Evolutionary conservation across 2,329 filamentous ascomycete genomes (phyloP).

Genomic region (Cadophora luteo-olivacea): DNA sequence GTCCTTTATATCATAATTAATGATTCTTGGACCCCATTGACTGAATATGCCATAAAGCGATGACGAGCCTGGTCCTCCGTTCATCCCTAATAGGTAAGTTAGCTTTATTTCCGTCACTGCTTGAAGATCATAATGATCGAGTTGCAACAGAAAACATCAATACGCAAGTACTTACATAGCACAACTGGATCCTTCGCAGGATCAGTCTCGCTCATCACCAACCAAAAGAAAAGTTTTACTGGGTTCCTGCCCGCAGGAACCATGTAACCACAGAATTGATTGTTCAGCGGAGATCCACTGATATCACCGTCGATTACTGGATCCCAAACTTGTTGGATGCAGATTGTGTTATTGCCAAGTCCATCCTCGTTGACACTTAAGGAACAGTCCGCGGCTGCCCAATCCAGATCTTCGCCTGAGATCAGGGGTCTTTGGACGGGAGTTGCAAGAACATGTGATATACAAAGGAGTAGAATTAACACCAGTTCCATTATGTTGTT

Average conservation of each 20-base stretch:
- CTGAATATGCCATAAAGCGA: conserved; percentile 51
- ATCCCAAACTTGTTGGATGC: background rate
- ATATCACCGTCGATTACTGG: background rate
- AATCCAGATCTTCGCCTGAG: background rate
- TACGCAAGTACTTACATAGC: conserved; percentile 12
- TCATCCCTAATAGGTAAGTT: conserved; percentile 32
- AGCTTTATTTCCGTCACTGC: background rate
- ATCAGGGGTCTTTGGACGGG: background rate
- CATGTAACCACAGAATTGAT: background rate
- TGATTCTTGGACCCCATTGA: conserved; percentile 53
- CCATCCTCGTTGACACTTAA: background rate
- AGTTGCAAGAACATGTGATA: background rate
- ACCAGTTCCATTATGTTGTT: background rate
- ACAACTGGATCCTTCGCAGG: conserved; percentile 29
- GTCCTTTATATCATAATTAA: conserved; percentile 43
- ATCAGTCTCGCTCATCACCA: conserved; percentile 10
- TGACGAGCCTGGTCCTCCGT: conserved; percentile 50
- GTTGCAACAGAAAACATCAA: no score
- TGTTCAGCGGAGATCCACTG: background rate
- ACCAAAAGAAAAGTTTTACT: background rate
- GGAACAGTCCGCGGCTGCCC: background rate
- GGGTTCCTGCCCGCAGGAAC: background rate
- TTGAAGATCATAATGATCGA: no score
- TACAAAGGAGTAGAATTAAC: background rate
- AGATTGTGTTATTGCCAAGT: background rate